These are phyloP conservation scores for Neophaeococcomyces mojaviensis DNA, from an alignment of 2,329 filamentous ascomycete genomes.

Conservation along the genomic window DNA sequence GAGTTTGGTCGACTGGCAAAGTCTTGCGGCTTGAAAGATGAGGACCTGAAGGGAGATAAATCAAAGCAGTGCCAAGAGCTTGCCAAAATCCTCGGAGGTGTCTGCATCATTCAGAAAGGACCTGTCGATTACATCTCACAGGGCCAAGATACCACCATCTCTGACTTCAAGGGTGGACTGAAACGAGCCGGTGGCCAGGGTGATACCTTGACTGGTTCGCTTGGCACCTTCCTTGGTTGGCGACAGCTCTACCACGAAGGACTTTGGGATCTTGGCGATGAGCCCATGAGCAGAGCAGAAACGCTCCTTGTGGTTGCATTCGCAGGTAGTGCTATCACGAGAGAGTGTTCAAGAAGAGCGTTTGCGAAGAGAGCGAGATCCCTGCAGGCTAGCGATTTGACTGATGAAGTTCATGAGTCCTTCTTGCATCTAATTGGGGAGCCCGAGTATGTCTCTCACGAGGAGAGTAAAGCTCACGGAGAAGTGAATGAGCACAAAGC, in stretches of 20 bases:
- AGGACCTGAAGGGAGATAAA: conserved; percentile 12
- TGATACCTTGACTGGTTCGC: conserved; percentile 81
- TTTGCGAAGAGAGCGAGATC: conserved; percentile 80
- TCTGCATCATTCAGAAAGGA: conserved; percentile 89
- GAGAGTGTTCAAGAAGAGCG: conserved; percentile 81
- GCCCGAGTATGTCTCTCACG: conserved; percentile 32
- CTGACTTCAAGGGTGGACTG: conserved; percentile 69
- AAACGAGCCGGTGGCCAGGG: conserved; percentile 94
- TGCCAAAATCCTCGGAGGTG: conserved; percentile 70
- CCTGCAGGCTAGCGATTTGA: conserved; percentile 87
- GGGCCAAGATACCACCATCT: conserved; percentile 64
- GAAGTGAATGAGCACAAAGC: background rate
- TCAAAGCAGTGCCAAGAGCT: conserved; percentile 59
- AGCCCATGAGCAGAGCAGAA: conserved; percentile 52
- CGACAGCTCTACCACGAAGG: conserved; percentile 76
- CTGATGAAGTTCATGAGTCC: conserved; percentile 76
- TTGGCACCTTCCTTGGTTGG: conserved; percentile 86
- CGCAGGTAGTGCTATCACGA: conserved; percentile 78
- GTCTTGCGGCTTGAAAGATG: conserved; percentile 56
- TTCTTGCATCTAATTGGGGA: conserved; percentile 78
- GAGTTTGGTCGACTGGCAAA: conserved; percentile 82
- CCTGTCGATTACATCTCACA: conserved; percentile 71
- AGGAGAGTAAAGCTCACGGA: conserved; percentile 6
- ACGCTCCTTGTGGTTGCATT: conserved; percentile 71
- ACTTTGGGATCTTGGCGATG: conserved; percentile 57